Evolutionary conservation across 352 stramenopile species (phyloP), one percentile per base, ranked within the genome.

Genomic region (Globisporangium nunn): DNA sequence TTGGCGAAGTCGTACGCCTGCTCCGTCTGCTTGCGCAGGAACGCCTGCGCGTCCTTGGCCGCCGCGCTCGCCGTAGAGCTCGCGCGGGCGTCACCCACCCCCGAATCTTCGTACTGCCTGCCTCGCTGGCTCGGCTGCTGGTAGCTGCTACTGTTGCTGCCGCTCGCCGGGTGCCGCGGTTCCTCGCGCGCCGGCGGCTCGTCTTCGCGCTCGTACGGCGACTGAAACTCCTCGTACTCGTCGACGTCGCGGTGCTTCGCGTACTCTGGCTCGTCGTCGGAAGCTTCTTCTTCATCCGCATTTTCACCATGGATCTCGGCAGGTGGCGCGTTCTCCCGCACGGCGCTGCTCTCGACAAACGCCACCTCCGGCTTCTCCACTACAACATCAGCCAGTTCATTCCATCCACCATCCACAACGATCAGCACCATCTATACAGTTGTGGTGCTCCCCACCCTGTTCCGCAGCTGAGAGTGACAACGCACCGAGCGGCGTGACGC

Each of bases 1-100:
- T 94, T 94, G 6, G 84, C 84, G 67, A 94, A 92, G 52, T 91
- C 84, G 61, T 91, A 90, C 23, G 81, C 84, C 59, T 90, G 80
- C 53, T 91, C 84, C 28, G 75, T 94, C 54, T 92, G 84, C 56
- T 94, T 94, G 30, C 81, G 77, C 37, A 94, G 59, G 58, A 82
- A 92, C 18, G 73, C 64, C 41, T 83, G 76, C 40, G 74, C 70
- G 41, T 83, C 74, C 54, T 81, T 86, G 29, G 67, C 72, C 28
- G 67, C 67, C 7, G 71, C 78, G 1, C 54, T 74, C 65, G 33
- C 61, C 12, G 63, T 54, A 2, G 54, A 57, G 6, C 55, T 17
- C 0, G 10, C 37, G 37, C 37, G 37, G 37, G 37, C n/a, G 29
- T 60, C 55, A 14, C 53, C 53, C 12, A 50, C 51, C 3, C 48